Conservation (phyloP, 2,329 filamentous ascomycete genomes). For the Didymella segeticola region DNA sequence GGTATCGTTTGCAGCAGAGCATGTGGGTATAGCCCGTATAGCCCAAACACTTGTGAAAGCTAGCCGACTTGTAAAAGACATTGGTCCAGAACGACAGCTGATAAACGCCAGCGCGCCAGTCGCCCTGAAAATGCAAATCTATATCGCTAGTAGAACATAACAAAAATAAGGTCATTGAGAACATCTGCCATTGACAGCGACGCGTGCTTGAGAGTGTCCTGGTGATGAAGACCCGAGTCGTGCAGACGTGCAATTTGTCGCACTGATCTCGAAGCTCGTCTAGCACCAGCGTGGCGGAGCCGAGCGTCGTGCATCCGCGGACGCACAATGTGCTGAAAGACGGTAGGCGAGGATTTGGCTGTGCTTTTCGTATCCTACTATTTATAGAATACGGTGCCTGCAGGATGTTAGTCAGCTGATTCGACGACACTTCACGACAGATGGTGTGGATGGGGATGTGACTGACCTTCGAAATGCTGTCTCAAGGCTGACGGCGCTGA, state of each 20-base stretch:
- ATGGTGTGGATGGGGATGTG: background rate
- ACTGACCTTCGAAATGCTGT: slow-evolving; percentile 59
- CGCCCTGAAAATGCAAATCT: slow-evolving; percentile 12
- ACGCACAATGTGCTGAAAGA: background rate
- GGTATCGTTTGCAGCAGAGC: slow-evolving; percentile 1
- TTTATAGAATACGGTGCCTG: slow-evolving; percentile 42
- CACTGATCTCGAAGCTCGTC: slow-evolving; percentile 7
- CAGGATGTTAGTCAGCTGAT: slow-evolving; percentile 31
- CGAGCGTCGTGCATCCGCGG: slow-evolving; percentile 8
- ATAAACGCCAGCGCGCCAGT: slow-evolving; percentile 8
- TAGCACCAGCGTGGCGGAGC: slow-evolving; percentile 3
- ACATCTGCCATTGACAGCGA: background rate
- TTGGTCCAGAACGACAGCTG: background rate
- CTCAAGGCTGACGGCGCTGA: slow-evolving; percentile 63
- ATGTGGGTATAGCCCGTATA: slow-evolving; percentile 6
- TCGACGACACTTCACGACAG: slow-evolving; percentile 15
- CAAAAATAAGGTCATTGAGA: slow-evolving; percentile 7
- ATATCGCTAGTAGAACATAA: slow-evolving; percentile 12
- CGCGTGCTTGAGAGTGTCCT: background rate
- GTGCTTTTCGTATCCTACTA: slow-evolving; percentile 1
- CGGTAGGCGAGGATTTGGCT: background rate
- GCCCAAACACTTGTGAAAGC: background rate
- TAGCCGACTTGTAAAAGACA: background rate
- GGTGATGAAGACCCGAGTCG: background rate
- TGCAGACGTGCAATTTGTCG: slow-evolving; percentile 2